These are phyloP conservation scores for Croton laevigatus DNA, from an alignment of 441 rosid genomes.

Conservation along the genomic window DNA sequence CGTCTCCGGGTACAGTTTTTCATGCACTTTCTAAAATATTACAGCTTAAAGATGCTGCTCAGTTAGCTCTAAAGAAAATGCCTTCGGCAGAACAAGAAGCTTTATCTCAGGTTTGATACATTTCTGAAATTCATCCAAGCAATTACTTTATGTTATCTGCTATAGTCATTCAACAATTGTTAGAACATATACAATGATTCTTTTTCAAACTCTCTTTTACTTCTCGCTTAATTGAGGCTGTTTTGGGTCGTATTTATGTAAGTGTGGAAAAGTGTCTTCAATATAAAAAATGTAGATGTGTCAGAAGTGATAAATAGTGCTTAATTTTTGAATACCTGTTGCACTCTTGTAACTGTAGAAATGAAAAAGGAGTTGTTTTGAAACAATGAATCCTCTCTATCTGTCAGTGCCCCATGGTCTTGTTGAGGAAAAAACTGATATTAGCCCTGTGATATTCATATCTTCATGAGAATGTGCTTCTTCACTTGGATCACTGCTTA, in stretches of 20 bases:
- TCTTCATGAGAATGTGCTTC: conserved; percentile 2
- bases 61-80: conserved; percentile 84
- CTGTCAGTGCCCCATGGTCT: not conserved
- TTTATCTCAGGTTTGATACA: conserved; percentile 67
- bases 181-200: not conserved
- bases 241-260: not conserved
- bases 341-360: not conserved
- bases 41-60: conserved; percentile 96
- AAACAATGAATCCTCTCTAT: not conserved
- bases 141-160: conserved; percentile 5
- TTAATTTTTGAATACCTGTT: not conserved
- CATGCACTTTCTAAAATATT: conserved; percentile 28
- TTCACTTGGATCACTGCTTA: not conserved
- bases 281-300: not conserved
- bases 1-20: conserved; percentile 13
- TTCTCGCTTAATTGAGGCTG: not conserved
- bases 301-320: conserved; percentile 4
- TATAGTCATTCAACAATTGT: not conserved
- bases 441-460: not conserved
- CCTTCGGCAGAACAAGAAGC: conserved; percentile 95
- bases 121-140: not conserved
- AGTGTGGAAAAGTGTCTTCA: not conserved
- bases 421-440: not conserved
- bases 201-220: not conserved
- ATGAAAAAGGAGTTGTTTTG: not conserved